These are phyloP conservation scores for Xylaria intraflava DNA, from an alignment of 495 filamentous ascomycete species.

Conservation along the genomic window DNA sequence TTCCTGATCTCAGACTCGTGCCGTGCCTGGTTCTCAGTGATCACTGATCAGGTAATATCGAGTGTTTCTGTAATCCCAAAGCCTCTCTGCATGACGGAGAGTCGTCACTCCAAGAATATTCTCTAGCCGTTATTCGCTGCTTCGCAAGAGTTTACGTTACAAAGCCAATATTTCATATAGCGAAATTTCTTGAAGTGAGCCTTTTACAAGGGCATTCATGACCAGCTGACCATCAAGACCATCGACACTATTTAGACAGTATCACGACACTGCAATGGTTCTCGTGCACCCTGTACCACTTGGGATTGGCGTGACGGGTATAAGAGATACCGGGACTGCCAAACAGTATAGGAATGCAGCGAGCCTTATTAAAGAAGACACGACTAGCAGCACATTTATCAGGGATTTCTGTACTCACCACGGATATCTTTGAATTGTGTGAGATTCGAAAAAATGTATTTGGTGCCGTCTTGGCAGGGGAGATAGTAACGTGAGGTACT, in stretches of 20 bases:
- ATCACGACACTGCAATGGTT: not conserved
- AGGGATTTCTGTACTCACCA: not conserved
- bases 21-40: not conserved
- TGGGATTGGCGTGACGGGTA: not conserved
- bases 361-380: not conserved
- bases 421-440: not conserved
- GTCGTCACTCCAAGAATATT: not conserved
- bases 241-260: too few species aligned
- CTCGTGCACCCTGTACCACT: not conserved
- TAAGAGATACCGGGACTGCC: not conserved
- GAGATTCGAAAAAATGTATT: not conserved
- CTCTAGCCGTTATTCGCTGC: too few species aligned
- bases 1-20: not conserved
- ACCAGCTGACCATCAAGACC: too few species aligned
- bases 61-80: too few species aligned
- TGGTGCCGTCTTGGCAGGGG: not conserved
- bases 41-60: not conserved
- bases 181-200: too few species aligned
- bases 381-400: not conserved
- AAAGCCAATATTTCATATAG: too few species aligned
- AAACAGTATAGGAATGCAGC: not conserved
- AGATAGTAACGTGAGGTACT: not conserved
- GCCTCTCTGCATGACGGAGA: not conserved
- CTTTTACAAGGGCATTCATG: too few species aligned
- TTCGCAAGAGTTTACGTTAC: too few species aligned